A percentile compares a stretch with the other conserved stretches of the same genome.
phyloP scores from a whole-genome alignment of 2,329 filamentous ascomycete genomes.

The Triangularia setosa region DNA sequence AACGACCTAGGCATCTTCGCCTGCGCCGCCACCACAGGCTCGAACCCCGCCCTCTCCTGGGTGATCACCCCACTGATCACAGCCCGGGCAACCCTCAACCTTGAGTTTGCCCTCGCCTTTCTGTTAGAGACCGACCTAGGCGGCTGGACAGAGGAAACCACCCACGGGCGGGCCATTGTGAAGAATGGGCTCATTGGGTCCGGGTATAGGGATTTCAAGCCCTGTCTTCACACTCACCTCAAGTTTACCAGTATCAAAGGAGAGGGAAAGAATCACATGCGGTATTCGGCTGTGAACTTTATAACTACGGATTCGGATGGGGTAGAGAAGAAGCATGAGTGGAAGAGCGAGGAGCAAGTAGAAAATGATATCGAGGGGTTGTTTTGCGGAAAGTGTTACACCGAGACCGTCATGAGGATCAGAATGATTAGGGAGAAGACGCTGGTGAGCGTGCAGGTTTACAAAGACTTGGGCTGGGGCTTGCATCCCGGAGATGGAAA shows the following conservation, averaged over 20 bases:
- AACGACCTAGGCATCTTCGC: not conserved
- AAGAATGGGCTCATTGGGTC: conserved; percentile 10
- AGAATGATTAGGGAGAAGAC: not conserved
- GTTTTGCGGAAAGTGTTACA: conserved; percentile 9
- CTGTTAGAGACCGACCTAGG: conserved; percentile 4
- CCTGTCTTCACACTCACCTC: conserved; percentile 8
- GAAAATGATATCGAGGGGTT: not conserved
- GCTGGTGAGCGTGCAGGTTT: conserved; percentile 3
- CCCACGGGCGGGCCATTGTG: conserved; percentile 1
- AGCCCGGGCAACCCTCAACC: not conserved
- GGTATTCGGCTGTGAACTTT: conserved; percentile 1
- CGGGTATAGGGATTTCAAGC: conserved; percentile 9
- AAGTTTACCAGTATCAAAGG: conserved; percentile 3
- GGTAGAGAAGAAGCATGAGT: conserved; percentile 6
- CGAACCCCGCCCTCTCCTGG: not conserved
- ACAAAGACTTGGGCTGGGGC: conserved; percentile 11
- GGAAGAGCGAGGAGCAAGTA: conserved; percentile 3
- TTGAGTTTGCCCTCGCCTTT: conserved; percentile 1
- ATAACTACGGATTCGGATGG: not conserved
- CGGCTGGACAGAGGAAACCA: not conserved
- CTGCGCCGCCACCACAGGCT: not conserved
- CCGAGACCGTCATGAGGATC: conserved; percentile 2
- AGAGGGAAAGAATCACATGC: not conserved
- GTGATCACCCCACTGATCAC: not conserved
- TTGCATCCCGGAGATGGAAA: conserved; percentile 7